These are phyloP conservation scores for Volvox reticuliferus DNA, from an alignment of 139 green algal genomes.

Conservation along the genomic window DNA sequence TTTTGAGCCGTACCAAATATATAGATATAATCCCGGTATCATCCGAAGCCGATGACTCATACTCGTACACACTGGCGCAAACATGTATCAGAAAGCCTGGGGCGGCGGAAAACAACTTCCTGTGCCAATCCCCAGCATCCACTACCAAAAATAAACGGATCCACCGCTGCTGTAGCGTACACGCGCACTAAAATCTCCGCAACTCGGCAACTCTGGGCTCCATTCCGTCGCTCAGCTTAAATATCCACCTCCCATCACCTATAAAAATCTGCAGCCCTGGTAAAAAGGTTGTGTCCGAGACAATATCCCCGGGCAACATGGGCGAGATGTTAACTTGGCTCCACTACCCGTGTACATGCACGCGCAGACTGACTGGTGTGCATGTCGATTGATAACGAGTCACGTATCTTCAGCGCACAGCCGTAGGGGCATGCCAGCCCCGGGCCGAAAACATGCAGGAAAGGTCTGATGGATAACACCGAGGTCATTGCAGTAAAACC, in stretches of 20 bases:
- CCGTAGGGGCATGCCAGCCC: neutral
- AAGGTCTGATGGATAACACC: neutral
- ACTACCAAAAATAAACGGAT: neutral
- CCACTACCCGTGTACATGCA: neutral
- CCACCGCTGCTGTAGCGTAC: neutral
- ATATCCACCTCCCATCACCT: neutral
- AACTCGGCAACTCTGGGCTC: neutral
- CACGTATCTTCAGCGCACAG: neutral
- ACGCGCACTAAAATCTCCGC: neutral
- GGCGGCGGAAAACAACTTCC: slow-evolving; percentile 10
- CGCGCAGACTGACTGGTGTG: neutral
- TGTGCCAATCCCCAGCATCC: neutral
- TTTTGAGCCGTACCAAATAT: neutral
- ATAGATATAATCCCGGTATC: neutral
- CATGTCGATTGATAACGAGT: neutral
- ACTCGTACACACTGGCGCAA: neutral
- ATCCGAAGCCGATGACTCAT: neutral
- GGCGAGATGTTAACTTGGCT: neutral
- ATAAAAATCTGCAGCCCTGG: neutral
- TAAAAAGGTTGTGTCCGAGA: neutral
- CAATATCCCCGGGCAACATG: neutral
- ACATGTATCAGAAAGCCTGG: neutral
- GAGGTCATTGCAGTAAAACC: no score
- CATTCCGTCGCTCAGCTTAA: neutral
- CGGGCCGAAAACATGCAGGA: neutral